A percentile compares a stretch with the other conserved stretches of the same genome.
phyloP scores from a whole-genome alignment of 2,329 filamentous ascomycete species.

The Stagonosporopsis tanaceti region DNA sequence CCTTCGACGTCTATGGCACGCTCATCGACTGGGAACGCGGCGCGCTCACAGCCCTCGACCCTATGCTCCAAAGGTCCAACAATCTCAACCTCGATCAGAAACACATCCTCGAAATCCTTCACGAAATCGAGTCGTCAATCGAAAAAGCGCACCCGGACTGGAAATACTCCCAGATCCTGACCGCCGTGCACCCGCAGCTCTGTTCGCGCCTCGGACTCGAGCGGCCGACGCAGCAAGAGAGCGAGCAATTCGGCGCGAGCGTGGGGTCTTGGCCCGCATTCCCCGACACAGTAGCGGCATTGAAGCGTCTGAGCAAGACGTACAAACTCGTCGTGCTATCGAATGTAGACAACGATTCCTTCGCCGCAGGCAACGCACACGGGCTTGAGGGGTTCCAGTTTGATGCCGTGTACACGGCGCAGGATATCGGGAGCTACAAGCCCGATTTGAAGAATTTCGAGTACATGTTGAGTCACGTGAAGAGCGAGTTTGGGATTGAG shows the following conservation, averaged over 20 bases:
- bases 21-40: slow-evolving; percentile 81
- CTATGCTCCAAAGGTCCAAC: slow-evolving; percentile 53
- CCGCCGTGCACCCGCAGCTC: slow-evolving; percentile 58
- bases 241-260: slow-evolving; percentile 59
- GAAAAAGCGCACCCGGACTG: slow-evolving; percentile 64
- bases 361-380: slow-evolving; percentile 57
- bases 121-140: slow-evolving; percentile 58
- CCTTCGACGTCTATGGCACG: slow-evolving; percentile 83
- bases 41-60: slow-evolving; percentile 63
- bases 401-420: slow-evolving; percentile 72
- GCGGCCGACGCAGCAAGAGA: slow-evolving; percentile 51
- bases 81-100: slow-evolving; percentile 35
- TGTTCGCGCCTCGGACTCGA: slow-evolving; percentile 55
- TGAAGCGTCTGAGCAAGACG: slow-evolving; percentile 57
- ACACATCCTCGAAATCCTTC: slow-evolving; percentile 52
- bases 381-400: slow-evolving; percentile 64
- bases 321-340: slow-evolving; percentile 69
- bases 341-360: slow-evolving; percentile 66
- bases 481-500: slow-evolving; percentile 63
- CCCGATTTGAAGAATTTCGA: slow-evolving; percentile 70
- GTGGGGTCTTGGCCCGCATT: slow-evolving; percentile 66
- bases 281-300: slow-evolving; percentile 63
- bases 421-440: slow-evolving; percentile 77
- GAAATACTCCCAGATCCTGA: slow-evolving; percentile 68
- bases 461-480: slow-evolving; percentile 66